These are phyloP conservation scores for Picochlorum sp. DNA, from an alignment of 139 green algal species.

Conservation along the genomic window DNA sequence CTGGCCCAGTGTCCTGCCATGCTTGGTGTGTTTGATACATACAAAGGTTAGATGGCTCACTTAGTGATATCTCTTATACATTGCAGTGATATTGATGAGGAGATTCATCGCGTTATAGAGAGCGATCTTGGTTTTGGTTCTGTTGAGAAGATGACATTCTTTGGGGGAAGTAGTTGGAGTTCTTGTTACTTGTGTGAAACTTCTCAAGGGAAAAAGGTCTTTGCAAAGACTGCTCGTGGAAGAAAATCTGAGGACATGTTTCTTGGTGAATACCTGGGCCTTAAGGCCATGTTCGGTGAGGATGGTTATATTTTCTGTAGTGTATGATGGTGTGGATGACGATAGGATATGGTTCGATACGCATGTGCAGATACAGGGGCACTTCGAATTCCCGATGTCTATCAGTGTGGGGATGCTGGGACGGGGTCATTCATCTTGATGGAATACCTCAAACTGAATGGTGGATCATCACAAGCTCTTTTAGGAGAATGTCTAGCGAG, in stretches of 20 bases:
- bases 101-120: background rate
- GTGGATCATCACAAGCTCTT: slow-evolving; percentile 30
- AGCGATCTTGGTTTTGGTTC: background rate
- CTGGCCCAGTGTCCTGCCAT: no score
- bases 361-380: slow-evolving; percentile 39
- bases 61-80: background rate
- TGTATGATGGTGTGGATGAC: background rate
- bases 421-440: slow-evolving; percentile 86
- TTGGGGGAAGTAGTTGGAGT: slow-evolving; percentile 51
- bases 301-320: background rate
- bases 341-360: background rate
- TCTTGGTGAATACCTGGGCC: slow-evolving; percentile 67
- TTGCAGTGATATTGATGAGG: background rate
- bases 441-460: slow-evolving; percentile 76
- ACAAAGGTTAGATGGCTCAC: background rate
- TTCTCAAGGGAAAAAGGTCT: slow-evolving; percentile 42
- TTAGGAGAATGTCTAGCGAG: slow-evolving; percentile 67
- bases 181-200: slow-evolving; percentile 46
- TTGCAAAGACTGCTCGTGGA: slow-evolving; percentile 67
- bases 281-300: slow-evolving; percentile 62
- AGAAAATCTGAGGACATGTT: slow-evolving; percentile 68
- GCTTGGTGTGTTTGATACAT: no score
- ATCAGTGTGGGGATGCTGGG: slow-evolving; percentile 34
- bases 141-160: slow-evolving; percentile 23
- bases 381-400: slow-evolving; percentile 61